Base-by-base conservation (phyloP, 371 early-diverging fungal genomes). In the Gilbertella persicaria region DNA sequence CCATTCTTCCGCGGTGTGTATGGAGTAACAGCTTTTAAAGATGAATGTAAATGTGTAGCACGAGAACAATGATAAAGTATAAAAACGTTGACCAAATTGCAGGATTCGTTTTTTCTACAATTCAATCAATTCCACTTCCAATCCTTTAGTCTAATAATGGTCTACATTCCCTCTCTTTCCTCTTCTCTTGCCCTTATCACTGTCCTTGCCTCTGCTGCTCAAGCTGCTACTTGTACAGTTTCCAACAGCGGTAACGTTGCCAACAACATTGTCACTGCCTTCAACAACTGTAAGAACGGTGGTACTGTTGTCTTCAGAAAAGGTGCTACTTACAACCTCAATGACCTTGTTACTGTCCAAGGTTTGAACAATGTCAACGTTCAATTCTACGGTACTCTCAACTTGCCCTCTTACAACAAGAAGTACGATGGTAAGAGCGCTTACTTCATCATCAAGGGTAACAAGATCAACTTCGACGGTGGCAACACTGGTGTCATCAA, bases 291-390 rank as follows among this genome's bases (percentile, higher is more conserved):
- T 45, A 60, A 63, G 36, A 58, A 50, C 28, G 71, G 71, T 12
- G 71, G 67, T 29, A 67, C 54, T 12, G 67, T 70, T n/a, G 45
- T 47, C 16, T 70, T 70, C 35, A 33, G 67, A 8, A 48, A 45
- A 10, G 71, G 64, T 0, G 42, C 54, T 4, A 64, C 54, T 23
- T 70, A 70, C 38, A 60, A 66, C 23, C 13, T 67, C 45, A 61
- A 66, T 9, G 38, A 45, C 9, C 24, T 70, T 23, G 42, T 70
- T 19, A 17, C 37, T 12, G 14, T 70, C 33, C 16, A 35, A 14
- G 62, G 58, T 6, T 50, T 70, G 5, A 25, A 64, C 21, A 50
- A 58, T 16, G 58, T 64, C 35, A 63, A 46, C n/a, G 64, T 70
- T 29, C 29, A 66, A 9, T 61, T 70, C 45, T 47, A 60, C 28